phyloP scores from a whole-genome alignment of 148 eudicot species.

The Suaeda aralocaspica region DNA sequence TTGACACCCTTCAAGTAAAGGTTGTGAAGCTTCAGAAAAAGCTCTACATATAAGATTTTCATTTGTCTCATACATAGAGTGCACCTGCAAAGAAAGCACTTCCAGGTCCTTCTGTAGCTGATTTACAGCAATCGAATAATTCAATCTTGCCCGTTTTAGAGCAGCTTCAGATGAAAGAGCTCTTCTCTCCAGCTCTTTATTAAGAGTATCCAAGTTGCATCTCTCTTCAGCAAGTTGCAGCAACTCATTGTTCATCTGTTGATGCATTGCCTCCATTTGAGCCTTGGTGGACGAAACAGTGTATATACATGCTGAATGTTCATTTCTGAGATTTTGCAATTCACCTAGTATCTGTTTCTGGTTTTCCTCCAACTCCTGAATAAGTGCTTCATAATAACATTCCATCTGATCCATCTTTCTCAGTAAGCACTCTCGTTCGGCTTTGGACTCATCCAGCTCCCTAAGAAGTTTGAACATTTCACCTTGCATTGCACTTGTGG shows the following conservation, averaged over 20 bases:
- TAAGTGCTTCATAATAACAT: slow-evolving; percentile 88
- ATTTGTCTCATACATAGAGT: slow-evolving; percentile 88
- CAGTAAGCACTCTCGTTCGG: slow-evolving; percentile 56
- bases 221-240: slow-evolving; percentile 63
- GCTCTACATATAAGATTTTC: slow-evolving; percentile 72
- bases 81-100: slow-evolving; percentile 79
- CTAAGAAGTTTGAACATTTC: slow-evolving; percentile 64
- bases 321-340: slow-evolving; percentile 76
- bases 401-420: slow-evolving; percentile 96
- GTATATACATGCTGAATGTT: slow-evolving; percentile 77
- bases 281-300: slow-evolving; percentile 57
- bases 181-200: slow-evolving; percentile 83
- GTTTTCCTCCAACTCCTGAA: slow-evolving; percentile 93
- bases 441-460: slow-evolving; percentile 77
- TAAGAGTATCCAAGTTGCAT: slow-evolving; percentile 45
- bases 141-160: slow-evolving; percentile 72
- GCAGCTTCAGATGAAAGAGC: slow-evolving; percentile 76
- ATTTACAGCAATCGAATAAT: slow-evolving; percentile 88
- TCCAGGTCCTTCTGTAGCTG: slow-evolving; percentile 92
- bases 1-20: slow-evolving; percentile 29
- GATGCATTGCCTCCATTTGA: slow-evolving; percentile 75
- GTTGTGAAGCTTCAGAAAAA: slow-evolving; percentile 51
- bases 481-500: slow-evolving; percentile 56
- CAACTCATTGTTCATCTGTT: slow-evolving; percentile 61
- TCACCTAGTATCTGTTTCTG: slow-evolving; percentile 85